These are phyloP conservation scores for Actinidia polygama DNA, from an alignment of 179 eudicot species.

Conservation along the genomic window DNA sequence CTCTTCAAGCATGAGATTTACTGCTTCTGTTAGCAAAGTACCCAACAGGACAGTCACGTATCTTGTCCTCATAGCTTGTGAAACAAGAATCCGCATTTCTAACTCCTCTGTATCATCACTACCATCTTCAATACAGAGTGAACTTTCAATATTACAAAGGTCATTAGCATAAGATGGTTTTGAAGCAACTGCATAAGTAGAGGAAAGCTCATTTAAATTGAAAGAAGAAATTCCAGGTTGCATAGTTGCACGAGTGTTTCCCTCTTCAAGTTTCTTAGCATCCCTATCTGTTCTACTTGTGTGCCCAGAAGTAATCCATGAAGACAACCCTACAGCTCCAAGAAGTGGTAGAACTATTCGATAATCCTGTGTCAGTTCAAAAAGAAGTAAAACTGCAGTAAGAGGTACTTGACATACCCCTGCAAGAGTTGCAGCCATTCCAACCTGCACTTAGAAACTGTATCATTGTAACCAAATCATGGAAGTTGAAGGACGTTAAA, in stretches of 20 bases:
- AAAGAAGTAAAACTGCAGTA: slow-evolving; percentile 92
- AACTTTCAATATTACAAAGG: slow-evolving; percentile 66
- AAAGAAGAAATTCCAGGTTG: slow-evolving; percentile 29
- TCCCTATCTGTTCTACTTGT: slow-evolving; percentile 42
- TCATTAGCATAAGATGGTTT: slow-evolving; percentile 32
- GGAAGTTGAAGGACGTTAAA: background rate
- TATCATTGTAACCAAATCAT: slow-evolving; percentile 4
- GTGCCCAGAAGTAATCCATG: slow-evolving; percentile 87
- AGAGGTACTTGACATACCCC: slow-evolving; percentile 99
- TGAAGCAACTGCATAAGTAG: slow-evolving; percentile 23
- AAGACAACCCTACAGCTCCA: slow-evolving; percentile 91
- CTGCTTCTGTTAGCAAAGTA: slow-evolving; percentile 63
- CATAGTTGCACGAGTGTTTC: slow-evolving; percentile 16
- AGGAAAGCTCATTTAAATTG: slow-evolving; percentile 24
- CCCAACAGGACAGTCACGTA: slow-evolving; percentile 59
- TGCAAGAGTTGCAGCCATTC: slow-evolving; percentile 99
- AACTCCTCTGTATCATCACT: slow-evolving; percentile 45
- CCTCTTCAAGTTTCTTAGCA: slow-evolving; percentile 32
- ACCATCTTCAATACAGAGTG: slow-evolving; percentile 56
- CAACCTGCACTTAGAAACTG: slow-evolving; percentile 63
- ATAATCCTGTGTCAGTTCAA: slow-evolving; percentile 94
- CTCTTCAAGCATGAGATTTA: slow-evolving; percentile 77
- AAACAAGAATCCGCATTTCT: slow-evolving; percentile 60
- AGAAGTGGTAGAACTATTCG: slow-evolving; percentile 93
- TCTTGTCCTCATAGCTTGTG: slow-evolving; percentile 91